Base-by-base conservation (phyloP, 2,329 filamentous ascomycete species). In the Emergomyces orientalis region DNA sequence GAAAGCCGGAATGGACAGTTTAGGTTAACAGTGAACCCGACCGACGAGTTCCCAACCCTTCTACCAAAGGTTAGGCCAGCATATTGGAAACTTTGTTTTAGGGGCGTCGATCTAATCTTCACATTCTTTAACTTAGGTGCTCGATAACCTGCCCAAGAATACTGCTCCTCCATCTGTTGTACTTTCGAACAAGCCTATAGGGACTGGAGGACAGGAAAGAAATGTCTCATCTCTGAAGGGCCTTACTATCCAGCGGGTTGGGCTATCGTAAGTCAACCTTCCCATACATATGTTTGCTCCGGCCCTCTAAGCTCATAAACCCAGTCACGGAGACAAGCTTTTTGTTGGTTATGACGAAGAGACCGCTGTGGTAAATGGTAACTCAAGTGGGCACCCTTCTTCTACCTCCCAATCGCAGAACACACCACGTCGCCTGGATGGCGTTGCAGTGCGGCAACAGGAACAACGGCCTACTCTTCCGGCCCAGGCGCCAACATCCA, bases 1-100 rank as follows among this genome's bases (percentile, higher is more conserved):
- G 88, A 92, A 71, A 91, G 91, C 74, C 91, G 90, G 67, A 91
- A 97, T 79, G 94, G 94, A 79, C 94, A 94, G 82, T 88, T 92
- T 76, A 88, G 94, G 69, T 81, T 97, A 71, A 89, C 82, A 60
- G 84, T 95, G 68, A 87, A 92, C 69, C 84, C 87, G 59, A 82
- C 83, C 51, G 86, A 89, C 66, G 86, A 87, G 0, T 96, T 97
- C 74, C 73, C 80, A 25, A 78, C 82, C 9, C 77, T 87, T 34
- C 73, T 83, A 17, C 74, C 74, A 63, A 77, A 78, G 71, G 79
- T 80, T 71, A 57, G 66, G 52, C 56, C 19, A 19, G 58, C n/a
- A 27, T 34, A 22, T 39, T 34, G n/a, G 27, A 37, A 14, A 25
- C 49, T 55, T 25, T 14, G n/a, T 47, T 45, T 17, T 59, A 14